Percentiles rank a stretch among this genome's conserved stretches.
phyloP scores from a whole-genome alignment of 2,329 filamentous ascomycete genomes.

The Aspergillus fructus region DNA sequence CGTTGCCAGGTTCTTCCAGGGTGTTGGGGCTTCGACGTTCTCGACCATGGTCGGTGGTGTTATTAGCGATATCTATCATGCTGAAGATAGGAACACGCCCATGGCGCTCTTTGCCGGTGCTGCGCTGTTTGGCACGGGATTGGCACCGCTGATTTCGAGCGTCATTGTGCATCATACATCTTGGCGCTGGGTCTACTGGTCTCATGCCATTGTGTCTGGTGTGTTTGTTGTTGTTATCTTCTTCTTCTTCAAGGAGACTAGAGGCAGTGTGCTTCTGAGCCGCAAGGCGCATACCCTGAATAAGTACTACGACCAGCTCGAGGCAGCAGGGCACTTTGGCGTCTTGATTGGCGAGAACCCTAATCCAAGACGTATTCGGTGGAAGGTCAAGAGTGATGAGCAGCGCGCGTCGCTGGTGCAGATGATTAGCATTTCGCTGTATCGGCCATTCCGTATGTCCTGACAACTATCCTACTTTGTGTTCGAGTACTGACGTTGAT shows the following conservation, averaged over 20 bases:
- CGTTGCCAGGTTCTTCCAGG: conserved; percentile 71
- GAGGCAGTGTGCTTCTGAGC: conserved; percentile 75
- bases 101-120: conserved; percentile 86
- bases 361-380: conserved; percentile 62
- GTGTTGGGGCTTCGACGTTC: conserved; percentile 73
- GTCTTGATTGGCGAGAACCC: conserved; percentile 47
- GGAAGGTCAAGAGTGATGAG: conserved; percentile 78
- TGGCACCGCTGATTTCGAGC: conserved; percentile 71
- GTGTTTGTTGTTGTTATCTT: conserved; percentile 64
- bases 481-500: neutral
- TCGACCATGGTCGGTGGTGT: conserved; percentile 92
- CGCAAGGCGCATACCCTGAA: conserved; percentile 74
- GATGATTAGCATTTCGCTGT: conserved; percentile 73
- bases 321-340: conserved; percentile 61
- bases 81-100: conserved; percentile 76
- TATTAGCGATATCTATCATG: conserved; percentile 79
- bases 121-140: conserved; percentile 75
- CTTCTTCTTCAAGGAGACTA: conserved; percentile 75
- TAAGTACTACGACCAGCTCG: conserved; percentile 72
- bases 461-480: too few relatives aligned
- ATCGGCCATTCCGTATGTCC: conserved; percentile 67
- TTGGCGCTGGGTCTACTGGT: conserved; percentile 89
- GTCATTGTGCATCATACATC: conserved; percentile 65
- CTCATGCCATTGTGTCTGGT: conserved; percentile 71
- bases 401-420: conserved; percentile 65